These are phyloP conservation scores for Colletotrichum tanaceti DNA, from an alignment of 2,329 filamentous ascomycete species.

Conservation along the genomic window DNA sequence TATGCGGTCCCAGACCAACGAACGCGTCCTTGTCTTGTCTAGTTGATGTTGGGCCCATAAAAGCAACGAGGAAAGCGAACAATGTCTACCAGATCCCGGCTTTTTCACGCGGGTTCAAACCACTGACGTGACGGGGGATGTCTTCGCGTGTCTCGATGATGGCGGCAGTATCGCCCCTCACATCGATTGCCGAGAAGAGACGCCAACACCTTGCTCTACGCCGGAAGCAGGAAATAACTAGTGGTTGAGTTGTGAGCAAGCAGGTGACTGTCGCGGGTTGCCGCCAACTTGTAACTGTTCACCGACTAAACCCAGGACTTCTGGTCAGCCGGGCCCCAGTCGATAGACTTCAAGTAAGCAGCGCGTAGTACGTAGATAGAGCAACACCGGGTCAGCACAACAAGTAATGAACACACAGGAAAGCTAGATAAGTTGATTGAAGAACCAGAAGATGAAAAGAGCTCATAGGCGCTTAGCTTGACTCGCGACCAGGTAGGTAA, in stretches of 20 bases:
- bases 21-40: not conserved
- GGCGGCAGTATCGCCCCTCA: not conserved
- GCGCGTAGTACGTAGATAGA: not conserved
- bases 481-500: not conserved
- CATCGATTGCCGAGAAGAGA: not conserved
- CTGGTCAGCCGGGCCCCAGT: conserved; percentile 10
- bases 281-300: not conserved
- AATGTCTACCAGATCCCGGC: not conserved
- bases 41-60: not conserved
- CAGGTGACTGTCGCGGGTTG: conserved; percentile 16
- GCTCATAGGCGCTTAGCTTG: not conserved
- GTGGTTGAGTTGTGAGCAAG: not conserved
- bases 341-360: conserved; percentile 24
- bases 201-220: not conserved
- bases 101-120: not conserved
- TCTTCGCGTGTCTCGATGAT: not conserved
- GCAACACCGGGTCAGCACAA: not conserved
- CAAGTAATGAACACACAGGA: not conserved
- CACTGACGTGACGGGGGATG: not conserved
- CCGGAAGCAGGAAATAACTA: not conserved
- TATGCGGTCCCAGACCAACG: conserved; percentile 6
- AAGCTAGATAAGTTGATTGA: conserved; percentile 3
- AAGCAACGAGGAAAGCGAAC: not conserved
- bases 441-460: not conserved
- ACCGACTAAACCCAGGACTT: not conserved